Percentiles rank a stretch among this genome's conserved stretches.
Evolutionary conservation across 2,329 filamentous ascomycete genomes (phyloP).

Genomic region (Pseudocercospora vitis): DNA sequence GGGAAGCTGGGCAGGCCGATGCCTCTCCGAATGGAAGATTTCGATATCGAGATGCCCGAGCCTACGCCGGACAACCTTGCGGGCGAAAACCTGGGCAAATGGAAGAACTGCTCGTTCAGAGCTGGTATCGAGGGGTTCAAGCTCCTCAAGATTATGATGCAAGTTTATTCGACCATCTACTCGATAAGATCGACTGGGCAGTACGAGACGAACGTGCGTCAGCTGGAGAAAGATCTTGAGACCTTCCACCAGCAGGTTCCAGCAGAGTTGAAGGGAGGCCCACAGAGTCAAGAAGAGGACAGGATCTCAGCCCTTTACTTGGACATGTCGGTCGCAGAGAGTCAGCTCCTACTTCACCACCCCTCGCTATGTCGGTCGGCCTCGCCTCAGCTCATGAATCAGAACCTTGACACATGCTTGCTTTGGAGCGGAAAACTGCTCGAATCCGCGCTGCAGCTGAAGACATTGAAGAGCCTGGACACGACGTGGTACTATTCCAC

Average conservation of each 20-base stretch:
- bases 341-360: slow-evolving; percentile 54
- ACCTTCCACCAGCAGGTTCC: slow-evolving; percentile 67
- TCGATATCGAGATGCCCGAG: slow-evolving; percentile 75
- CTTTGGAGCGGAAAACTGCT: slow-evolving; percentile 66
- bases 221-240: slow-evolving; percentile 64
- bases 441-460: slow-evolving; percentile 58
- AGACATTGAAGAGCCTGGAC: slow-evolving; percentile 67
- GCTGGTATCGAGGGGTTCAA: slow-evolving; percentile 67
- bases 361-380: slow-evolving; percentile 52
- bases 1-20: slow-evolving; percentile 77
- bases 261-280: slow-evolving; percentile 55
- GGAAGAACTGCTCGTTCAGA: slow-evolving; percentile 64
- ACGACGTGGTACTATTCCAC: slow-evolving; percentile 76
- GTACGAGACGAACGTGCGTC: slow-evolving; percentile 64
- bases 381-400: slow-evolving; percentile 62
- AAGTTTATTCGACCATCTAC: slow-evolving; percentile 77
- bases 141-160: slow-evolving; percentile 65
- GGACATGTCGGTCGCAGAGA: slow-evolving; percentile 51
- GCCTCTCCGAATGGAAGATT: slow-evolving; percentile 70
- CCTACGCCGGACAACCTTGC: slow-evolving; percentile 70
- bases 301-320: slow-evolving; percentile 52
- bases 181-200: slow-evolving; percentile 56
- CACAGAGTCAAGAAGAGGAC: slow-evolving; percentile 47
- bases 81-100: slow-evolving; percentile 53
- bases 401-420: slow-evolving; percentile 59